Evolutionary conservation across 1,284 basidiomycete genomes (phyloP).

Genomic region (Tylopilus orsonianus): DNA sequence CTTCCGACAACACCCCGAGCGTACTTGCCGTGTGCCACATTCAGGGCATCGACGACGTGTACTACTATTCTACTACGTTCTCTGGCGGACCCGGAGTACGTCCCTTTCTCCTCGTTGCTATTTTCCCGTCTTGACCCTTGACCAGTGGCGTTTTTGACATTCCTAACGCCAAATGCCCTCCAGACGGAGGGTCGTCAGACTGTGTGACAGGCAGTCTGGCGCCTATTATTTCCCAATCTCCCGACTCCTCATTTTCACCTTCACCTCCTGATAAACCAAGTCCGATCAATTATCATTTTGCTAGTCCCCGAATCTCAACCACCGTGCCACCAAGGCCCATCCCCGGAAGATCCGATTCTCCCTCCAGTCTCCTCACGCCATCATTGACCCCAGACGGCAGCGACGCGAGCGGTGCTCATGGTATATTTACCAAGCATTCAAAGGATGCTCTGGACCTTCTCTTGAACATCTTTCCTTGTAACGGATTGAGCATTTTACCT

Average conservation of each 20-base stretch:
- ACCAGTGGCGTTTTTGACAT: slow-evolving; percentile 88
- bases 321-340: slow-evolving; percentile 45
- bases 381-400: slow-evolving; percentile 37
- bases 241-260: slow-evolving; percentile 40
- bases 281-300: slow-evolving; percentile 35
- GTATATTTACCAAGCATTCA: slow-evolving; percentile 41
- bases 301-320: slow-evolving; percentile 28
- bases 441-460: slow-evolving; percentile 74
- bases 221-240: slow-evolving; percentile 52
- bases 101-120: slow-evolving; percentile 16
- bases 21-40: slow-evolving; percentile 82
- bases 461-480: slow-evolving; percentile 69
- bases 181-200: slow-evolving; percentile 85
- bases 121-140: slow-evolving; percentile 6
- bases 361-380: slow-evolving; percentile 37
- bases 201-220: slow-evolving; percentile 88
- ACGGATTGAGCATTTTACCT: slow-evolving; percentile 63
- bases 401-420: slow-evolving; percentile 35
- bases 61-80: slow-evolving; percentile 87
- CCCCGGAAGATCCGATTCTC: slow-evolving; percentile 37
- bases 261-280: slow-evolving; percentile 38
- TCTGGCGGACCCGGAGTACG: slow-evolving; percentile 83
- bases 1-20: slow-evolving; percentile 73
- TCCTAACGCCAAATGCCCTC: slow-evolving; percentile 86
- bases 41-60: slow-evolving; percentile 75